Evolutionary conservation across 495 filamentous ascomycete genomes (phyloP), one percentile per base, ranked within the genome.

Genomic region (Aspergillus sclerotiicarbonarius): DNA sequence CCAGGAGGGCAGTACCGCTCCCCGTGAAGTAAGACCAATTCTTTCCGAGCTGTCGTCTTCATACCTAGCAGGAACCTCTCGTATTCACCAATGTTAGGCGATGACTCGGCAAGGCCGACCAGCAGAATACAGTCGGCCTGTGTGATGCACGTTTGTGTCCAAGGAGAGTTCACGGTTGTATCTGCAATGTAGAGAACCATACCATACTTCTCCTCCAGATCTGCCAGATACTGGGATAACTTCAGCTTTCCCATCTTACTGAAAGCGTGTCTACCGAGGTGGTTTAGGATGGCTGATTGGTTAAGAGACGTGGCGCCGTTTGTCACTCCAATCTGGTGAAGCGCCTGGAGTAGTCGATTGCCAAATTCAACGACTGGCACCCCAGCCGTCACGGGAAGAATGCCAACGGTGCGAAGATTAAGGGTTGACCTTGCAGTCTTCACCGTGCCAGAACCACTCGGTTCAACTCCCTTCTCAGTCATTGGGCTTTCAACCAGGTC

Each of bases 111-210:
- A 21, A 97, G 74, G 3, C 91, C 95, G 32, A 98, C 91, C 15
- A 98, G 81, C 6, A 98, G 80, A 44, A 98, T 95, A 59, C 91
- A 96, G 66, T 98, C 94, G 1, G 95, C 95, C 68, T 98, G 95
- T 21, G 87, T 84, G 62, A 98, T 97, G 65, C 94, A 98, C 1
- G 94, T 98, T 69, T 97, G 92, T 3, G 94, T 98, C 94, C 94
- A 98, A 9, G 94, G 94, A 0, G 95, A 85, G 67, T 95, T 96
- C 56, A 97, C 91, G 57, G 86, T 95, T 30, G 93, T 98, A 66
- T 98, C 94, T n/a, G 93, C 94, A 53, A 98, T 90, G 67, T 98
- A 98, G 13, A 98, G 73, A 6, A 98, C 91, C 65, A 98, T 84
- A 1, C 95, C 90, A 64, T 95, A 98, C 66, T 96, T 96, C 72